Evolutionary conservation across 140 eudicot genomes (phyloP).

Genomic region (Flaveria floridana): DNA sequence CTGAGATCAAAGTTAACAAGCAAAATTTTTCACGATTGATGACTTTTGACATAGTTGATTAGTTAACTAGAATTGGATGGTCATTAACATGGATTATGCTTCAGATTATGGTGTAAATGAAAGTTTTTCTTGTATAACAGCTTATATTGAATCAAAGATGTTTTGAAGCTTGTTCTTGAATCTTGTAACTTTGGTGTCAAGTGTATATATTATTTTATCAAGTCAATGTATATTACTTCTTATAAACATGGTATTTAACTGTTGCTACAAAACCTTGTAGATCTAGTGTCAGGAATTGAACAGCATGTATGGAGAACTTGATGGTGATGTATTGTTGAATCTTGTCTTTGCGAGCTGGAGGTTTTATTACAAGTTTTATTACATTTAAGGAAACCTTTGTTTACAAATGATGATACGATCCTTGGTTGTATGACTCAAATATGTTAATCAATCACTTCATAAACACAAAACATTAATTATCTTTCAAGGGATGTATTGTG

Average conservation of each 20-base stretch:
- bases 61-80: slow-evolving; percentile 1
- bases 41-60: slow-evolving; percentile 14
- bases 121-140: neutral
- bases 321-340: too few relatives aligned
- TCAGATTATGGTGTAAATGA: neutral
- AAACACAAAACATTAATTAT: too few relatives aligned
- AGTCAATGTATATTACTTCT: neutral
- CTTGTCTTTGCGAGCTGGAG: too few relatives aligned
- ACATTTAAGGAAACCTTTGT: too few relatives aligned
- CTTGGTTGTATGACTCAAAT: too few relatives aligned
- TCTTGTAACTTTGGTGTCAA: neutral
- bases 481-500: neutral
- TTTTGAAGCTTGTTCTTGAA: neutral
- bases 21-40: neutral
- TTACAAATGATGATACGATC: too few relatives aligned
- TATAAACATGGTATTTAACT: neutral
- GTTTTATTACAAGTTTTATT: too few relatives aligned
- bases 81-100: neutral
- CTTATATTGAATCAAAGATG: neutral
- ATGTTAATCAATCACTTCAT: too few relatives aligned
- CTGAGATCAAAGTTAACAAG: neutral
- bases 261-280: neutral
- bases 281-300: too few relatives aligned
- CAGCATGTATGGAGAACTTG: too few relatives aligned
- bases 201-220: neutral